Base-by-base conservation (phyloP, 2,329 filamentous ascomycete species). In the Helicocarpus griseus region DNA sequence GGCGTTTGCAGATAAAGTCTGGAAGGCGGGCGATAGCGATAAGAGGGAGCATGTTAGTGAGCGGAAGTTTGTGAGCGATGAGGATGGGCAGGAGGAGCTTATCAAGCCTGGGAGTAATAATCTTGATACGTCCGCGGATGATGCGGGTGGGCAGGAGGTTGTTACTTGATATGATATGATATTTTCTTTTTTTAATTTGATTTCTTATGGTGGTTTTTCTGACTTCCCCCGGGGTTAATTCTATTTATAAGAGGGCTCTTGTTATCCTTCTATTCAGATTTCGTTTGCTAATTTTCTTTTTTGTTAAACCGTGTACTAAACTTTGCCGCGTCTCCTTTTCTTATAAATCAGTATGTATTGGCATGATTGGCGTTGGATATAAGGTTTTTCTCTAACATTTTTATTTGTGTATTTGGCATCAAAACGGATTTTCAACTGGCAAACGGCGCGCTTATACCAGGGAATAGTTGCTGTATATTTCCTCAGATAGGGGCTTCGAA, bases 1-100 rank as follows among this genome's bases (percentile, higher is more conserved):
- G 48, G 81, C 80, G 13, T 91, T 89, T 69, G 80, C 84, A 55
- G 88, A 94, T 68, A 96, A 95, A 72, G 88, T 94, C 26, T 97
- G 91, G 91, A 89, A 84, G 17, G 80, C 88, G 2, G 79, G 77
- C 33, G 72, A 70, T 21, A 64, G 59, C 9, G 57, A 55, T 14
- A 55, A 60, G 48, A 60, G 63, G 38, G 63, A 69, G 26, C 88
- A 95, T 66, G 83, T 95, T 47, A 95, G 89, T 63, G 88, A 95
- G 69, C 79, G 90, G 61, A 91, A 87, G 65, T 96, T 95, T 71
- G 82, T 91, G 48, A 61, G 58, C 0, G 82, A 88, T 53, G 84
- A 87, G 45, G 74, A 76, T 5, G 71, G 58, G 17, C 72, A 75
- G 26, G 84, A 88, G 65, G 88, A 95, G 70, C 72, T 87, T 48